Percentiles rank a stretch among this genome's conserved stretches.
Conservation (phyloP, 805 yeast species). For the Millerozyma acaciae region DNA sequence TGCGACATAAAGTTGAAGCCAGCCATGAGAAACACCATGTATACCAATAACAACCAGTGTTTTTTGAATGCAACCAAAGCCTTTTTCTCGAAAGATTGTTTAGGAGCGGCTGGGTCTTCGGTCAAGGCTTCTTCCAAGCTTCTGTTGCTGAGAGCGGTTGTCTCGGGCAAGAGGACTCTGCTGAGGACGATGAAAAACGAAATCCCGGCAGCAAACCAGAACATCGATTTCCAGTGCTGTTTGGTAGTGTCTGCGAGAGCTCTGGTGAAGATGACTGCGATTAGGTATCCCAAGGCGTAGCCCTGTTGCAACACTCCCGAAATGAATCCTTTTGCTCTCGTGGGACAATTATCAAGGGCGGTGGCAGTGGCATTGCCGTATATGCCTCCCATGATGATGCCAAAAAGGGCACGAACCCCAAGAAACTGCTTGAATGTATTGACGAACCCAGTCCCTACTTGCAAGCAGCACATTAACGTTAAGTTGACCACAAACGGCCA, state of each 20-base stretch:
- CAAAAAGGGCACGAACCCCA: constrained; percentile 61
- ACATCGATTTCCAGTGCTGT: constrained; percentile 60
- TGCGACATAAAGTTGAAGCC: constrained; percentile 41
- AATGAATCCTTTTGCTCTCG: constrained; percentile 52
- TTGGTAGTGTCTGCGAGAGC: constrained; percentile 51
- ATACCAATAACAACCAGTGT: constrained; percentile 61
- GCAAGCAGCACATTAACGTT: constrained; percentile 45
- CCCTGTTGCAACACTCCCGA: constrained; percentile 79
- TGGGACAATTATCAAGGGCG: constrained; percentile 52
- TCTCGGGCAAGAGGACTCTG: constrained; percentile 35
- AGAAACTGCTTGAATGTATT: constrained; percentile 53
- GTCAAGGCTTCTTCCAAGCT: constrained; percentile 12
- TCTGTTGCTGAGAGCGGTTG: constrained; percentile 48
- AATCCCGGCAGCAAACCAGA: constrained; percentile 67
- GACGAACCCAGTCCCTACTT: constrained; percentile 63
- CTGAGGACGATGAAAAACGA: constrained; percentile 33
- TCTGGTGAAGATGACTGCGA: constrained; percentile 63
- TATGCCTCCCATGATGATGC: constrained; percentile 54
- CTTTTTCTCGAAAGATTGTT: constrained; percentile 20
- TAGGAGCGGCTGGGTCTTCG: constrained; percentile 7
- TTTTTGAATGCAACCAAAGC: constrained; percentile 24
- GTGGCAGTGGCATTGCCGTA: constrained; percentile 54
- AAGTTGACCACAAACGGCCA: constrained; percentile 52
- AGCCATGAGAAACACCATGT: constrained; percentile 48
- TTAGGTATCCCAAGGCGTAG: constrained; percentile 64